Base-by-base conservation (phyloP, 768 basidiomycete species). In the Leucosporidium scottii region DNA sequence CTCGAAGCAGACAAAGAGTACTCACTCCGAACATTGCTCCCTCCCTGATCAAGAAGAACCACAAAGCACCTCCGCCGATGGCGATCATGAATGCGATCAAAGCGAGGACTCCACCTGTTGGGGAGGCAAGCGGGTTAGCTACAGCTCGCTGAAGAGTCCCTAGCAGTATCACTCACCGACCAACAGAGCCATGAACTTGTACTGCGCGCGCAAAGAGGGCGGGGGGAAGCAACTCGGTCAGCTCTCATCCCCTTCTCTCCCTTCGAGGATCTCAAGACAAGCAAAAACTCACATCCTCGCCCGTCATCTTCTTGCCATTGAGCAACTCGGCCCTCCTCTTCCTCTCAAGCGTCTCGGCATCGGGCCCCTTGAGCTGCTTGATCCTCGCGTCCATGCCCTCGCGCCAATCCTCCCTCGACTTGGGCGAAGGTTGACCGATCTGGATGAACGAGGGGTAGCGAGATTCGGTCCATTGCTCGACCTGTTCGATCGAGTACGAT, bases 391-490 rank as follows among this genome's bases (percentile, higher is more conserved):
- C 73, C 50, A 36, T 58, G 18, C 71, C 68, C 4, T 68, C 68
- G 15, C 21, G 20, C 66, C 64, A 67, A 27, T 67, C 68, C 6
- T 66, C 64, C 3, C 25, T 21, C 31, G 71, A 63, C 8, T 31
- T 48, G 8, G 71, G 71, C 20, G 68, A 48, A 6, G 62, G 65
- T 44, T 54, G 30, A 39, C 68, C 68, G 23, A 65, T 34, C 17
- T 21, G 9, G 54, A 99, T 84, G 81, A 94, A 96, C 4, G 92
- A 90, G 3, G 94, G 94, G 80, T 90, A 99, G 78, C 93, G 83
- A 73, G 87, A 88, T 78, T 97, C 94, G 65, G 81, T 86, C 94
- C 94, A 98, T 79, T 87, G 85, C 74, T 97, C 93, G 77, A 98
- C 90, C 91, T 81, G 72, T 3, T 4, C 7, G 13, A n/a, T n/a